A percentile compares a stretch with the other conserved stretches of the same genome.
These are phyloP conservation scores for Arabidopsis arenosa DNA, from an alignment of 345 rosid species.

Conservation along the genomic window DNA sequence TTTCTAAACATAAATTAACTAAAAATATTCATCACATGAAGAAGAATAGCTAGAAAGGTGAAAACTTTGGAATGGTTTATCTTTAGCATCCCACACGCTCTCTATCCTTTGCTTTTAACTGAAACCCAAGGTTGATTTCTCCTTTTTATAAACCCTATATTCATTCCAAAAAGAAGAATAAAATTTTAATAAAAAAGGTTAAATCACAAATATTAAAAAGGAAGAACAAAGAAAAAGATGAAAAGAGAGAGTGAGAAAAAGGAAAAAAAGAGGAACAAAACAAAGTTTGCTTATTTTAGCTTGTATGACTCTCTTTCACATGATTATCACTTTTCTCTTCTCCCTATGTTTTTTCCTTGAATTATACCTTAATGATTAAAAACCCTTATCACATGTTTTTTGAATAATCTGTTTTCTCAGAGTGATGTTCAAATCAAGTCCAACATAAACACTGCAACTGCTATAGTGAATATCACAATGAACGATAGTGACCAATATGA, in stretches of 20 bases:
- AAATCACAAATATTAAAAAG: slow-evolving; percentile 25
- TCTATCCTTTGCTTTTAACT: slow-evolving; percentile 43
- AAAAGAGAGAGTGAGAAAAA: slow-evolving; percentile 38
- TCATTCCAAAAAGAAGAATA: slow-evolving; percentile 47
- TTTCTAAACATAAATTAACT: slow-evolving; percentile 10
- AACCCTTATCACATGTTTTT: background rate
- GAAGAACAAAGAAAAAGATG: slow-evolving; percentile 44
- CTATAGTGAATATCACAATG: background rate
- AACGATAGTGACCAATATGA: background rate
- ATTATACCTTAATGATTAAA: slow-evolving; percentile 44
- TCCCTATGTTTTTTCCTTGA: slow-evolving; percentile 38
- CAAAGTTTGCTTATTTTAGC: slow-evolving; percentile 45
- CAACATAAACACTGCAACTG: background rate
- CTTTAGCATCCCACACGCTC: slow-evolving; percentile 46
- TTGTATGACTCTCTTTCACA: slow-evolving; percentile 42
- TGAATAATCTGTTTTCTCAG: slow-evolving; percentile 7
- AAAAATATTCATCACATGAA: slow-evolving; percentile 34
- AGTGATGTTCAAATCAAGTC: slow-evolving; percentile 7
- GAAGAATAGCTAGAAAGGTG: slow-evolving; percentile 39
- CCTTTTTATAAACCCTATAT: slow-evolving; percentile 47
- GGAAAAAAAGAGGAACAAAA: slow-evolving; percentile 37
- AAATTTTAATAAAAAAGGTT: slow-evolving; percentile 4
- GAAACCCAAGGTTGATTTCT: slow-evolving; percentile 47
- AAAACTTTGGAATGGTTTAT: slow-evolving; percentile 44
- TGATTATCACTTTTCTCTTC: slow-evolving; percentile 44